Percentiles rank a stretch among this genome's conserved stretches.
Evolutionary conservation across 768 basidiomycete genomes (phyloP).

Genomic region (Phlebiopsis gigantea): DNA sequence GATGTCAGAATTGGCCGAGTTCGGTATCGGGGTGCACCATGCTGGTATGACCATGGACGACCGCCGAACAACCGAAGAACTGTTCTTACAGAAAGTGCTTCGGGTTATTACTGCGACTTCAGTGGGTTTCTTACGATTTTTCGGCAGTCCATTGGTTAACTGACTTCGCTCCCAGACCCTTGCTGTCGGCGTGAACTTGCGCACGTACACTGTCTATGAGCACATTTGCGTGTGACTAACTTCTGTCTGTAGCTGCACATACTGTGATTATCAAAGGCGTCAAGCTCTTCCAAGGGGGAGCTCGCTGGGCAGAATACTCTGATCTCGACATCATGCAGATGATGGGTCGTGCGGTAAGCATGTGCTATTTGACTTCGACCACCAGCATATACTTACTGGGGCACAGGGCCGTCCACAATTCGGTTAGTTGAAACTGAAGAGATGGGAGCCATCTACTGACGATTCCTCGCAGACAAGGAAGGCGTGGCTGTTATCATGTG

Average conservation of each 20-base stretch:
- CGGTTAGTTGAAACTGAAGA: conserved; percentile 35
- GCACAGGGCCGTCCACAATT: conserved; percentile 84
- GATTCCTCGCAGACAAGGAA: conserved; percentile 54
- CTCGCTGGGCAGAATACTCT: conserved; percentile 67
- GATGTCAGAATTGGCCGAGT: conserved; percentile 50
- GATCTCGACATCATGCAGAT: conserved; percentile 95
- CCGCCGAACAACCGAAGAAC: conserved; percentile 64
- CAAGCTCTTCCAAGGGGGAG: conserved; percentile 65
- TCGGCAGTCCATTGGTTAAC: neutral
- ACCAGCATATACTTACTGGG: neutral
- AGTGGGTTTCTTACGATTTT: conserved; percentile 38
- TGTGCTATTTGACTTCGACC: neutral
- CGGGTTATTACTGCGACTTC: conserved; percentile 79
- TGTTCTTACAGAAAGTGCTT: conserved; percentile 61
- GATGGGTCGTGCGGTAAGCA: conserved; percentile 85
- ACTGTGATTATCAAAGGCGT: conserved; percentile 94
- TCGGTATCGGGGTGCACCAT: conserved; percentile 88
- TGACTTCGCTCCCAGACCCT: conserved; percentile 57
- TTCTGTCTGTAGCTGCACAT: conserved; percentile 64
- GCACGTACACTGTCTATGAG: conserved; percentile 36
- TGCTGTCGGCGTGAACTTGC: conserved; percentile 94
- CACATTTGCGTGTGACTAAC: neutral
- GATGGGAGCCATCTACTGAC: neutral
- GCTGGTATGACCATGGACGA: conserved; percentile 79
- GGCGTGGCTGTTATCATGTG: conserved; percentile 84